phyloP scores from a whole-genome alignment of 169 alveolate species.

The Babesia bovis region DNA sequence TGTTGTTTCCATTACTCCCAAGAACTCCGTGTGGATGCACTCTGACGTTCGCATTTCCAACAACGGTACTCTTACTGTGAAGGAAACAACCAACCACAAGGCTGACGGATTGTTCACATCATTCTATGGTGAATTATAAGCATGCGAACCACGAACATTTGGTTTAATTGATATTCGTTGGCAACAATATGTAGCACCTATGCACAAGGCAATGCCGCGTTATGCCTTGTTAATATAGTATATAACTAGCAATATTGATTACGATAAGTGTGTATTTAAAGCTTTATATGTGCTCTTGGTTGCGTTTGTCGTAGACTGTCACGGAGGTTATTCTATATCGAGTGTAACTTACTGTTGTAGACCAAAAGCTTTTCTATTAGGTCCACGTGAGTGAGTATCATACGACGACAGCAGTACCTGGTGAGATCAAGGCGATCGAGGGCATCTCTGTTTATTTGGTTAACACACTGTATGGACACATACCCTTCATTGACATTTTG shows the following conservation, averaged over 20 bases:
- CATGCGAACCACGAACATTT: neutral
- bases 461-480: neutral
- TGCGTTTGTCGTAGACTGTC: conserved; percentile 68
- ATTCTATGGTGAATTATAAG: conserved; percentile 23
- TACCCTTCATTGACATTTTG: conserved; percentile 89
- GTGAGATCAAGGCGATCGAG: conserved; percentile 91
- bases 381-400: conserved; percentile 98
- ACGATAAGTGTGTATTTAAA: neutral
- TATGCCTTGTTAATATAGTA: no score
- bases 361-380: conserved; percentile 94
- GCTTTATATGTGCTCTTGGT: conserved; percentile 33
- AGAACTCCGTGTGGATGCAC: neutral
- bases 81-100: neutral
- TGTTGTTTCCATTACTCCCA: conserved; percentile 10
- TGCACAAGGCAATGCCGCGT: no score
- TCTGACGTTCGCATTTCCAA: neutral
- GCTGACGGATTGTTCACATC: conserved; percentile 1
- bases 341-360: conserved; percentile 86
- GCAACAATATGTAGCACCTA: no score
- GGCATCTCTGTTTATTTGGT: conserved; percentile 81
- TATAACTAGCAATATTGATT: neutral
- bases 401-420: conserved; percentile 89
- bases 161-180: no score
- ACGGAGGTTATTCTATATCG: neutral
- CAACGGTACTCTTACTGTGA: neutral